Evolutionary conservation across 352 stramenopile genomes (phyloP), one percentile per base, ranked within the genome.

Genomic region (Globisporangium camurandrum): DNA sequence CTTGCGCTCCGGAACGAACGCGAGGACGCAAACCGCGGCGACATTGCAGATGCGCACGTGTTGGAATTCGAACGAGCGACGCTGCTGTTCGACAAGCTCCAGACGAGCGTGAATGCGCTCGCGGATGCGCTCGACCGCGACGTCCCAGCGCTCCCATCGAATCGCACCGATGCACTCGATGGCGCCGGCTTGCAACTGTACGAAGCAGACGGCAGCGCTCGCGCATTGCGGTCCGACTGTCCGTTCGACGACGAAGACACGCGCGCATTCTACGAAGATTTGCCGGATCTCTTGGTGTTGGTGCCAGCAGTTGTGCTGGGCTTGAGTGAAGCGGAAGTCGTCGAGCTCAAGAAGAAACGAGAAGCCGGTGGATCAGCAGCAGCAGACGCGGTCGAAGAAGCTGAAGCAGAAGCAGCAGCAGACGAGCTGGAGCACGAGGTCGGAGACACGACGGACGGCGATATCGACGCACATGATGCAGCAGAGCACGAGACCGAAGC

Each of bases 211-310:
- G 78, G 91, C 75, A 72, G 66, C 50, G 54, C 64, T 0, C 57
- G 70, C 66, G 38, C 66, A 67, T 45, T 96, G 71, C 62, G 75
- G 52, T 62, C 71, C 73, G 62, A 95, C 65, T 74, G 74, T n/a
- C 88, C 94, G 2, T 98, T 98, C 54, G 95, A 98, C 56, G 94
- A 98, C 55, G 93, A 98, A 63, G 93, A 98, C 47, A 98, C 88
- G 31, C 83, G 93, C 3, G 83, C 78, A 5, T 98, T 99, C 74
- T 99, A 99, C 61, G 90, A 97, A 66, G 95, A 98, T 64, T 62
- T 98, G 48, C 95, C 96, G 12, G 91, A 98, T 62, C 68, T 98
- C 27, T 69, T 98, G 9, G 89, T 95, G 38, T 85, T 96, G 4
- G 89, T 98, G 38, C 96, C 96, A 23, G 86, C 93, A 0, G 91